Evolutionary conservation across 164 flowering plant species (phyloP).

Genomic region (Pachysandra terminalis): DNA sequence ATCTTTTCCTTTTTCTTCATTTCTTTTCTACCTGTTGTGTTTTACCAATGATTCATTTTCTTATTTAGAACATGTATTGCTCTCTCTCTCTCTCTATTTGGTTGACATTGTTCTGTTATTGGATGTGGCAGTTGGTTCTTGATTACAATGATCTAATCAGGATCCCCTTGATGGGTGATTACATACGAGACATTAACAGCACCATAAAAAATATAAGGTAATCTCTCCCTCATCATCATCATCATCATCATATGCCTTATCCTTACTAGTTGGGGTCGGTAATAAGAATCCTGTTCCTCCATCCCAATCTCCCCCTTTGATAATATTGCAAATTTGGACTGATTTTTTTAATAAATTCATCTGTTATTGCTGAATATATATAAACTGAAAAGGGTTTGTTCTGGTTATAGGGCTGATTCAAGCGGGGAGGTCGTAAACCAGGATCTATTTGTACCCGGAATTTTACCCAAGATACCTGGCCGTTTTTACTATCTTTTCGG

Average conservation of each 20-base stretch:
- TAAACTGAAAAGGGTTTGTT: not conserved
- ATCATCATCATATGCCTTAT: too few species aligned
- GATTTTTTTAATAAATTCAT: too few species aligned
- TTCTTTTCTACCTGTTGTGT: too few species aligned
- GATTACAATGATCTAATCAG: constrained; percentile 71
- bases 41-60: too few species aligned
- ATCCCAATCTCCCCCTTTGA: too few species aligned
- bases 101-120: not conserved
- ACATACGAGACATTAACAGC: constrained; percentile 23
- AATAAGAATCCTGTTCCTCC: too few species aligned
- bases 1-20: too few species aligned
- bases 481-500: constrained; percentile 84
- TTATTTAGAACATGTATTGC: not conserved
- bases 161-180: constrained; percentile 55
- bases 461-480: constrained; percentile 81
- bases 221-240: not conserved
- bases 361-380: not conserved
- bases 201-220: constrained; percentile 44
- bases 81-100: not conserved
- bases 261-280: too few species aligned
- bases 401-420: constrained; percentile 32
- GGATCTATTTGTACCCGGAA: constrained; percentile 47
- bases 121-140: constrained; percentile 42
- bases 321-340: not conserved
- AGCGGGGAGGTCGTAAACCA: constrained; percentile 54